Percentiles rank a stretch among this genome's conserved stretches.
Evolutionary conservation across 148 eudicot genomes (phyloP).

Genomic region (Rheum nobile): DNA sequence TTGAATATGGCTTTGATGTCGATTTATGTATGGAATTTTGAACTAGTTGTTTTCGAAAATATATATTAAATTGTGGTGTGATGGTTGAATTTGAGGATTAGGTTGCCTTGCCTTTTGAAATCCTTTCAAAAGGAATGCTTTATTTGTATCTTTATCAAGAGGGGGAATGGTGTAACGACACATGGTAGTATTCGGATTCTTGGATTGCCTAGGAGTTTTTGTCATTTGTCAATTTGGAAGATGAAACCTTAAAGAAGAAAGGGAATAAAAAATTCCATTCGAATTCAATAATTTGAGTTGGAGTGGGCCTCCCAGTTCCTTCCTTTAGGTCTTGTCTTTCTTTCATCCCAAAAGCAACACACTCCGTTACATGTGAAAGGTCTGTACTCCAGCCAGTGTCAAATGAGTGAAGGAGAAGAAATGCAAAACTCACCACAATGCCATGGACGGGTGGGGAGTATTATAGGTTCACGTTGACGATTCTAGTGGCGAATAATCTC

Average conservation of each 20-base stretch:
- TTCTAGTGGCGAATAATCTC: not conserved
- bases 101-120: not conserved
- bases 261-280: not conserved
- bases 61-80: not conserved
- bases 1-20: not conserved
- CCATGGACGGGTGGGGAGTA: not conserved
- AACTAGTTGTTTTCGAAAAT: not conserved
- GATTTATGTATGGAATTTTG: not conserved
- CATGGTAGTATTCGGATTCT: not conserved
- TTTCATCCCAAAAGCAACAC: not conserved
- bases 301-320: not conserved
- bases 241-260: not conserved
- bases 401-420: conserved; percentile 2
- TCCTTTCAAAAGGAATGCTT: not conserved
- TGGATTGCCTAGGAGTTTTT: not conserved
- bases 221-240: not conserved
- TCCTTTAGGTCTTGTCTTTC: not conserved
- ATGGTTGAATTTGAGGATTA: not conserved
- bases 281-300: conserved; percentile 2
- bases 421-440: not conserved
- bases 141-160: not conserved
- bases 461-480: not conserved
- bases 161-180: not conserved
- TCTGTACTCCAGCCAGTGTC: not conserved
- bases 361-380: not conserved